Base-by-base conservation (phyloP, 257 asterid species). In the Salvia hispanica region DNA sequence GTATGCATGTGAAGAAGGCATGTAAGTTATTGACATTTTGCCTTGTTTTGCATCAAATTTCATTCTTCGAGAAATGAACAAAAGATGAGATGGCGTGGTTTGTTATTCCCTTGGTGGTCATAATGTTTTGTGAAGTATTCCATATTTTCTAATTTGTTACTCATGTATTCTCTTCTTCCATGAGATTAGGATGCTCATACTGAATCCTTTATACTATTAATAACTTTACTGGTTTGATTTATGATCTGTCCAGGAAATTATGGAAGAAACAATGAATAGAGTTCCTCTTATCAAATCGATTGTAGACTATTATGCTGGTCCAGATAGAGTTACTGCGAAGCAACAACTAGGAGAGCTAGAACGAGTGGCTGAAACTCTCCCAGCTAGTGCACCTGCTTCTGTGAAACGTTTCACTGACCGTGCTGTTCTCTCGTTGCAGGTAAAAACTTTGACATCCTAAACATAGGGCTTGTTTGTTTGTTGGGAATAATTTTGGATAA, bases 341-440 rank as follows among this genome's bases (percentile, higher is more conserved):
- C 88, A 84, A 69, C 97, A 93, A 64, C 72, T 71, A 16, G 77
- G 69, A 78, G 95, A 94, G 82, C 85, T 94, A 18, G 85, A 88
- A 78, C 87, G 93, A 77, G 95, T 91, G 40, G 96, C 96, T 48
- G 71, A 81, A 68, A 88, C 89, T 50, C 85, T 94, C 79, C 99
- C 99, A 64, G 74, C 80, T 50, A 79, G 83, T 44, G 81, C 85
- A 66, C 95, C 97, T 58, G 76, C 80, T 74, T 85, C 97, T 63
- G 85, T 90, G 33, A 88, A 83, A 78, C 80, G 79, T 63, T 94
- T 84, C 71, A 81, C 97, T 2, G 85, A 91, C 5, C 85, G 83
- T 54, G 97, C 96, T 51, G 78, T 88, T 80, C 86, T 86, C 59
- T 86, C 99, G 33, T 82, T 94, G 71, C 94, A 93, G 99, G 99